These are phyloP conservation scores for Glarea lozoyensis DNA, from an alignment of 495 filamentous ascomycete species.

Conservation along the genomic window DNA sequence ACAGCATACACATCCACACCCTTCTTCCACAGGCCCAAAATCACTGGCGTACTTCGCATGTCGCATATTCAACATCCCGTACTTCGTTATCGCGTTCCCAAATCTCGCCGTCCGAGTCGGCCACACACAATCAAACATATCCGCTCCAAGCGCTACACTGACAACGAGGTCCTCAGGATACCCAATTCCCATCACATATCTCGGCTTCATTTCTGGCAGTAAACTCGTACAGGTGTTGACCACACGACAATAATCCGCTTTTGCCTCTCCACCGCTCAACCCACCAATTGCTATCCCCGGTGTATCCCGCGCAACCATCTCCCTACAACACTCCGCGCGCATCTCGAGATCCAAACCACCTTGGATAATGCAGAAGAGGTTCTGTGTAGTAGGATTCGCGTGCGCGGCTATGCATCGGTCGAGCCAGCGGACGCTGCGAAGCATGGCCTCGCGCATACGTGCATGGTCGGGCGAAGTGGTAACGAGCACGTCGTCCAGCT, in stretches of 20 bases:
- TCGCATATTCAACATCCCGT: conserved; percentile 75
- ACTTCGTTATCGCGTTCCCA: conserved; percentile 80
- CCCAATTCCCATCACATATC: conserved; percentile 98
- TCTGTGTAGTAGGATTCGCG: conserved; percentile 69
- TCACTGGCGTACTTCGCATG: conserved; percentile 67
- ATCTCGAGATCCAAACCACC: conserved; percentile 89
- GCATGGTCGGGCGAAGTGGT: conserved; percentile 83
- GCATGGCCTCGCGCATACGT: conserved; percentile 91
- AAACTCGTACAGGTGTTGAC: conserved; percentile 79
- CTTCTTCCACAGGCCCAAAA: conserved; percentile 73
- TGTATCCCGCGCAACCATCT: conserved; percentile 87
- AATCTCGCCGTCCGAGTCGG: conserved; percentile 94
- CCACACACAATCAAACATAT: conserved; percentile 99
- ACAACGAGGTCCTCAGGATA: conserved; percentile 95
- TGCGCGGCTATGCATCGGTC: conserved; percentile 94
- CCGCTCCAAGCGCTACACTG: conserved; percentile 83
- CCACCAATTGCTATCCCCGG: conserved; percentile 96
- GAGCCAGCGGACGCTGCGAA: conserved; percentile 94
- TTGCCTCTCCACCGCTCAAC: conserved; percentile 71
- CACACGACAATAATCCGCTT: conserved; percentile 48
- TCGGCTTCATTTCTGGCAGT: conserved; percentile 81
- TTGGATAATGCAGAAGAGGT: conserved; percentile 98
- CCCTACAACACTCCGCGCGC: conserved; percentile 70
- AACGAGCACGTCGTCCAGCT: conserved; percentile 93
- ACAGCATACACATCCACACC: conserved; percentile 75